phyloP scores from a whole-genome alignment of 1,139 yeast genomes.

The Saccharomyces hybrid region DNA sequence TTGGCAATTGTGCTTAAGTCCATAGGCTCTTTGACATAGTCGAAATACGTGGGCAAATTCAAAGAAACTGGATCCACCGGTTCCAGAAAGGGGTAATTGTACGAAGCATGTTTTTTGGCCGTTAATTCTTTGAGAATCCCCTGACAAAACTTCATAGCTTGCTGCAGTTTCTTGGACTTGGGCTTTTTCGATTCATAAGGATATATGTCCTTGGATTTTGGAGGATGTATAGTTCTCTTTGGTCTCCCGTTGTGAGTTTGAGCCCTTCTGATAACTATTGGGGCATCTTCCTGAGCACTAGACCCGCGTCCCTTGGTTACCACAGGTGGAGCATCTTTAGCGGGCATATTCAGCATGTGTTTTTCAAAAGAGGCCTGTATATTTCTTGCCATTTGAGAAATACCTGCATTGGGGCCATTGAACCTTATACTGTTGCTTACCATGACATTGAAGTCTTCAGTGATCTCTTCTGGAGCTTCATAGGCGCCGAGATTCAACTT shows the following conservation, averaged over 20 bases:
- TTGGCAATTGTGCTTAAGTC: slow-evolving; percentile 80
- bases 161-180: slow-evolving; percentile 82
- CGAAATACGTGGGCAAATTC: slow-evolving; percentile 83
- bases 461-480: slow-evolving; percentile 57
- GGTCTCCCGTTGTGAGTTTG: slow-evolving; percentile 62
- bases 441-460: slow-evolving; percentile 78
- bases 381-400: slow-evolving; percentile 84
- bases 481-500: slow-evolving; percentile 67
- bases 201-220: slow-evolving; percentile 78
- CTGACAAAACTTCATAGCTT: slow-evolving; percentile 81
- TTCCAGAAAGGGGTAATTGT: slow-evolving; percentile 80
- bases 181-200: slow-evolving; percentile 77
- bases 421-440: slow-evolving; percentile 73
- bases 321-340: slow-evolving; percentile 50
- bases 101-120: slow-evolving; percentile 74
- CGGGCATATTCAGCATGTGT: slow-evolving; percentile 88
- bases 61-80: slow-evolving; percentile 96
- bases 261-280: slow-evolving; percentile 51
- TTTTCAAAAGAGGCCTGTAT: slow-evolving; percentile 89
- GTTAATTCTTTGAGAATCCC: slow-evolving; percentile 73
- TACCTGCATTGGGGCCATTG: slow-evolving; percentile 77
- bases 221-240: slow-evolving; percentile 93
- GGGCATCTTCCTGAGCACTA: slow-evolving; percentile 22
- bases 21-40: slow-evolving; percentile 87
- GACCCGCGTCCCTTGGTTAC: slow-evolving; percentile 8